Conservation (phyloP, 305 asterid genomes). For the Solanum chacoense region DNA sequence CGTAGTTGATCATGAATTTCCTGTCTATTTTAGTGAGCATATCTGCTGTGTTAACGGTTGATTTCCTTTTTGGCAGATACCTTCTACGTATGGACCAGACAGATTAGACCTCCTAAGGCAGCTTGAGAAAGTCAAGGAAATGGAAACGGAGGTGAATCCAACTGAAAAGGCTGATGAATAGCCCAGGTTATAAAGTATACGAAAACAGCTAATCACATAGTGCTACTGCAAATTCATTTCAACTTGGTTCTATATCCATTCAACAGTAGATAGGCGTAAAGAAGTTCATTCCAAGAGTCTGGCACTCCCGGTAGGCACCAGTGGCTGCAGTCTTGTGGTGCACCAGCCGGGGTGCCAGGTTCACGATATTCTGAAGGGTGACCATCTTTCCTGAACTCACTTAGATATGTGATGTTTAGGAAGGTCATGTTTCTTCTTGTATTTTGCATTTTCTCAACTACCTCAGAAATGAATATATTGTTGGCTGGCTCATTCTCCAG, state of each 20-base stretch:
- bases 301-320: conserved; percentile 93
- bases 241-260: conserved; percentile 30
- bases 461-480: conserved; percentile 36
- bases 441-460: conserved; percentile 30
- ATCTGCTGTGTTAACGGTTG: not conserved
- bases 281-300: conserved; percentile 68
- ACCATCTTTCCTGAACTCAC: conserved; percentile 60
- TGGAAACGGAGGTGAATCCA: conserved; percentile 52
- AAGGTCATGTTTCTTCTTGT: conserved; percentile 18
- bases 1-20: conserved; percentile 12
- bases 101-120: conserved; percentile 51
- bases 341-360: conserved; percentile 42
- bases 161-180: conserved; percentile 39
- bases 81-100: conserved; percentile 43
- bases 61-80: conserved; percentile 26
- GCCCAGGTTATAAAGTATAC: conserved; percentile 3
- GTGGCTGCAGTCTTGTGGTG: conserved; percentile 89
- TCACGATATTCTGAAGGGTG: conserved; percentile 73
- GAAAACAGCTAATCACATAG: not conserved
- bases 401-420: conserved; percentile 54
- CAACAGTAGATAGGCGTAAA: conserved; percentile 44
- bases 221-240: not conserved
- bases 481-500: conserved; percentile 31
- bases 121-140: conserved; percentile 85
- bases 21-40: not conserved